Conservation (phyloP, 768 basidiomycete species). For the Phlebiopsis flavidoalba region DNA sequence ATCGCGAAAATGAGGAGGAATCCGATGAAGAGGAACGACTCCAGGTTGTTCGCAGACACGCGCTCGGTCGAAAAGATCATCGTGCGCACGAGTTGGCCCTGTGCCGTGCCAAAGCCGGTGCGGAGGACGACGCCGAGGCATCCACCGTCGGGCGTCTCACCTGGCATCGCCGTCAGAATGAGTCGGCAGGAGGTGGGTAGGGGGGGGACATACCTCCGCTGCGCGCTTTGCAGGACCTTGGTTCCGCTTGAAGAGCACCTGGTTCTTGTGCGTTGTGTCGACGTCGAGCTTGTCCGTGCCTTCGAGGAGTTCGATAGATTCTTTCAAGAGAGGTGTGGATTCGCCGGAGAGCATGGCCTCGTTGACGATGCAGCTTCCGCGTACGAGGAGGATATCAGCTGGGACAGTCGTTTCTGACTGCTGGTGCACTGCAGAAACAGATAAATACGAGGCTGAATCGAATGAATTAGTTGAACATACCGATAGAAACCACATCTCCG, state of each 20-base stretch:
- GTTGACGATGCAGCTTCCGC: slow-evolving; percentile 94
- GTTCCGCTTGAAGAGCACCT: slow-evolving; percentile 92
- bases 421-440: slow-evolving; percentile 43
- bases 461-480: slow-evolving; percentile 37
- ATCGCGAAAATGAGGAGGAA: slow-evolving; percentile 97
- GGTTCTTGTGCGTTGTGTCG: slow-evolving; percentile 82
- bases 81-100: slow-evolving; percentile 94
- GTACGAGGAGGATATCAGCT: slow-evolving; percentile 88
- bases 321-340: slow-evolving; percentile 94
- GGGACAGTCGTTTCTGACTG: slow-evolving; percentile 84
- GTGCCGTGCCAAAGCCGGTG: slow-evolving; percentile 96
- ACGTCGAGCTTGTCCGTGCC: slow-evolving; percentile 72
- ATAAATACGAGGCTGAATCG: not conserved
- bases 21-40: slow-evolving; percentile 96
- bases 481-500: slow-evolving; percentile 82
- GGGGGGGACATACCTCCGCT: slow-evolving; percentile 35
- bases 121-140: slow-evolving; percentile 90
- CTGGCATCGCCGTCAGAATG: slow-evolving; percentile 17
- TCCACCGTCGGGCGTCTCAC: slow-evolving; percentile 83
- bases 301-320: slow-evolving; percentile 85
- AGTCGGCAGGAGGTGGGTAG: not conserved
- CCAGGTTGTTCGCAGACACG: slow-evolving; percentile 92
- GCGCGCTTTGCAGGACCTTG: slow-evolving; percentile 88
- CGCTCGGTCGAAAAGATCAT: slow-evolving; percentile 99
- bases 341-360: slow-evolving; percentile 99